Evolutionary conservation across 495 filamentous ascomycete genomes (phyloP).

Genomic region (Trichoderma erinaceum): DNA sequence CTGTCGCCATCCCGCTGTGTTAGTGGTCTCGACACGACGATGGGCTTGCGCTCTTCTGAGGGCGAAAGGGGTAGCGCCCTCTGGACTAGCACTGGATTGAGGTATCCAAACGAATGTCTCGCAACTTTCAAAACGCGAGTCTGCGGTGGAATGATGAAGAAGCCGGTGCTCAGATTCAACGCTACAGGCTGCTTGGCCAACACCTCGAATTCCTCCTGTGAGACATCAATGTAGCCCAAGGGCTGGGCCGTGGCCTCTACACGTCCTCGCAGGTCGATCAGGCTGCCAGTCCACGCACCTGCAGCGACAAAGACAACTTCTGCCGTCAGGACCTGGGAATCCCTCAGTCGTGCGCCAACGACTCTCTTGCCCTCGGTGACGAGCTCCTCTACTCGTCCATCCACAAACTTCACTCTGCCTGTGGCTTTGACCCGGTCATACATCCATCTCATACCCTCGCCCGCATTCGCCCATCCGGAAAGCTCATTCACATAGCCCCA

Average conservation of each 20-base stretch:
- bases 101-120: slow-evolving; percentile 75
- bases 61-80: slow-evolving; percentile 36
- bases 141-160: slow-evolving; percentile 75
- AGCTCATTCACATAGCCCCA: slow-evolving; percentile 77
- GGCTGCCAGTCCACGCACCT: slow-evolving; percentile 72
- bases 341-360: slow-evolving; percentile 50
- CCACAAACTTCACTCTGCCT: slow-evolving; percentile 56
- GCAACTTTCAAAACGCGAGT: slow-evolving; percentile 73
- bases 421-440: slow-evolving; percentile 46
- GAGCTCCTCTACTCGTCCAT: slow-evolving; percentile 55
- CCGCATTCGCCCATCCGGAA: slow-evolving; percentile 83
- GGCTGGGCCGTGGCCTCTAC: slow-evolving; percentile 75
- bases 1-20: slow-evolving; percentile 33
- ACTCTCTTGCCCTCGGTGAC: slow-evolving; percentile 33
- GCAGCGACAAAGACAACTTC: slow-evolving; percentile 74
- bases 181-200: slow-evolving; percentile 65
- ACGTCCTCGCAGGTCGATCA: slow-evolving; percentile 74
- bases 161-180: slow-evolving; percentile 70
- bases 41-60: slow-evolving; percentile 9
- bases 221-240: slow-evolving; percentile 67
- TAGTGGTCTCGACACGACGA: slow-evolving; percentile 38
- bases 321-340: slow-evolving; percentile 51
- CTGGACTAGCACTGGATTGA: slow-evolving; percentile 53
- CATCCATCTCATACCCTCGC: slow-evolving; percentile 60
- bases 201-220: slow-evolving; percentile 56